Percentiles rank a stretch among this genome's conserved stretches.
Evolutionary conservation across 129 eudicot genomes (phyloP).

Genomic region (Mikania micrantha): DNA sequence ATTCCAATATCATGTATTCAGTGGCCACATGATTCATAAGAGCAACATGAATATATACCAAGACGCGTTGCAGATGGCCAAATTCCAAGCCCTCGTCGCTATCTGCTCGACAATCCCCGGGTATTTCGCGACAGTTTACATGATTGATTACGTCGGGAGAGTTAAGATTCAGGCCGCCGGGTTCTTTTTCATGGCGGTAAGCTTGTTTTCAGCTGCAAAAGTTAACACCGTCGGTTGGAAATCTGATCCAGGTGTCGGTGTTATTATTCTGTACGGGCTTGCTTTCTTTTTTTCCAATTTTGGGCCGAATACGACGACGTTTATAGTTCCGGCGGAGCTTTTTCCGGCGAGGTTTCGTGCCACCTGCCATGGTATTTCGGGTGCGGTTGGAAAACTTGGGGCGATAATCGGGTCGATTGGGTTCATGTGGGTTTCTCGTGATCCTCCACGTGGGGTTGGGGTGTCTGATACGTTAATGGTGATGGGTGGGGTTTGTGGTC

Average conservation of each 20-base stretch:
- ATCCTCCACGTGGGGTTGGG: slow-evolving; percentile 20
- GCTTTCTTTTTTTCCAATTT: slow-evolving; percentile 51
- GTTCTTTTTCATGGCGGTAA: slow-evolving; percentile 44
- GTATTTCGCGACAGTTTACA: slow-evolving; percentile 40
- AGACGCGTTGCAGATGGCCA: slow-evolving; percentile 36
- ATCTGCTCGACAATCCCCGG: slow-evolving; percentile 49
- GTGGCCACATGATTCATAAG: not conserved
- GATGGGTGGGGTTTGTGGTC: slow-evolving; percentile 39
- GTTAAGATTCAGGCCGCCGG: slow-evolving; percentile 48
- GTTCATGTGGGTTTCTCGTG: slow-evolving; percentile 36
- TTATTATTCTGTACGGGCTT: slow-evolving; percentile 43
- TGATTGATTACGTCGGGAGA: slow-evolving; percentile 47
- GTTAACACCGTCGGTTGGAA: slow-evolving; percentile 17
- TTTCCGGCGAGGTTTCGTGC: slow-evolving; percentile 62
- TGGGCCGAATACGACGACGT: slow-evolving; percentile 61
- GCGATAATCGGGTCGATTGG: slow-evolving; percentile 48
- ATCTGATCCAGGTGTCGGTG: slow-evolving; percentile 7
- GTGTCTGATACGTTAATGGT: slow-evolving; percentile 28
- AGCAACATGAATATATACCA: slow-evolving; percentile 20
- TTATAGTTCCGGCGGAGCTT: slow-evolving; percentile 63
- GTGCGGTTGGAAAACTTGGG: slow-evolving; percentile 49
- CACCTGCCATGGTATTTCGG: slow-evolving; percentile 58
- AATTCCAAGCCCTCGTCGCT: slow-evolving; percentile 40
- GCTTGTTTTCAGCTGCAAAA: slow-evolving; percentile 31
- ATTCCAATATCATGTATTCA: slow-evolving; percentile 33